Conservation (phyloP, 208 protist genomes). For the Borovskyia barvae region DNA sequence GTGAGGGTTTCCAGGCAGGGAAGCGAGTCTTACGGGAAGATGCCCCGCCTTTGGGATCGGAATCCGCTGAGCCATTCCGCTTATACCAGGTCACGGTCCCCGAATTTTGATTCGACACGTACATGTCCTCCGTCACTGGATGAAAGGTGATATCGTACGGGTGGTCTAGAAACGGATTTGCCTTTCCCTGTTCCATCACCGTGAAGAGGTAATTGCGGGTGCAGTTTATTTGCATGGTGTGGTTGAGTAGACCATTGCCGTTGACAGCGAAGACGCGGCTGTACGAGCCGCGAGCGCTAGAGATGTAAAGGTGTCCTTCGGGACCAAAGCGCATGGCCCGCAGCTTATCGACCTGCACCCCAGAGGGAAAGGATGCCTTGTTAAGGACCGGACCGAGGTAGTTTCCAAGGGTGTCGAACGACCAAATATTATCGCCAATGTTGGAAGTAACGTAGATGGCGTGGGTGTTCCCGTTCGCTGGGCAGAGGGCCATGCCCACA, state of each 20-base stretch:
- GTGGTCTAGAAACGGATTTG: conserved; percentile 84
- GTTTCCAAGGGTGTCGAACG: conserved; percentile 77
- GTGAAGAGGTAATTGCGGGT: conserved; percentile 85
- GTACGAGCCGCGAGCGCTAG: conserved; percentile 75
- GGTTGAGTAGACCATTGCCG: conserved; percentile 86
- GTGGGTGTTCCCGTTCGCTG: conserved; percentile 86
- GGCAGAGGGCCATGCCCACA: conserved; percentile 44
- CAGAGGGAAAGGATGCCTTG: conserved; percentile 48
- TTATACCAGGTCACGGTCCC: conserved; percentile 75
- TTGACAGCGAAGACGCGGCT: conserved; percentile 88
- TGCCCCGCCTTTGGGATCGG: conserved; percentile 1
- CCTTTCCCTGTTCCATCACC: conserved; percentile 42
- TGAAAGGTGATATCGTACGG: conserved; percentile 85
- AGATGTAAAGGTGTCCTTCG: conserved; percentile 77
- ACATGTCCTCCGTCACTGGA: conserved; percentile 64
- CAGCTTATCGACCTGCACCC: conserved; percentile 79
- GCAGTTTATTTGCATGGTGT: conserved; percentile 64
- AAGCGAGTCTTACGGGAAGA: background rate
- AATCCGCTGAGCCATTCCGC: conserved; percentile 17
- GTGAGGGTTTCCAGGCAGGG: conserved; percentile 37
- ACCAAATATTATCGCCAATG: conserved; percentile 87
- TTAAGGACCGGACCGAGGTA: conserved; percentile 81
- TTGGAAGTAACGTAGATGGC: conserved; percentile 86
- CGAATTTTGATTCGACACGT: conserved; percentile 87
- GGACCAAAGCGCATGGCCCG: conserved; percentile 83